These are phyloP conservation scores for Phylloporus gajari DNA, from an alignment of 1,284 basidiomycete species.

Conservation along the genomic window DNA sequence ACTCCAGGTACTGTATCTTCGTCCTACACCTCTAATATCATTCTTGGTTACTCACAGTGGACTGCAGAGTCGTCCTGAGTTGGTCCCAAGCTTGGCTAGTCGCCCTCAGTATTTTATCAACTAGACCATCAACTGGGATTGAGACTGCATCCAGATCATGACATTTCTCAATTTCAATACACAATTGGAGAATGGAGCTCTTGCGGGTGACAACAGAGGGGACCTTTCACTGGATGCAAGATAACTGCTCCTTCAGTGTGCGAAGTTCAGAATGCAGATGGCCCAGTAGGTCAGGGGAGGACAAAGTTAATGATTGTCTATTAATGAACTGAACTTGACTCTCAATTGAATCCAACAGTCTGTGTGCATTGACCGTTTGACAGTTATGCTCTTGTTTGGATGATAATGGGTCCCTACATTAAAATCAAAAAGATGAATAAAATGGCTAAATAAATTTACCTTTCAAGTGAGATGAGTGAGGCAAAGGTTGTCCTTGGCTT, in stretches of 20 bases:
- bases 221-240: not conserved
- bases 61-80: too few species aligned
- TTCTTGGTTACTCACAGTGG: too few species aligned
- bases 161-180: not conserved
- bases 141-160: not conserved
- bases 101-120: too few species aligned
- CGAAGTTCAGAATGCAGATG: not conserved
- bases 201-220: not conserved
- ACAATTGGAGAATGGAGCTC: not conserved
- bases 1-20: too few species aligned
- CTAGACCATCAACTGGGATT: not conserved
- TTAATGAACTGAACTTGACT: not conserved
- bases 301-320: not conserved
- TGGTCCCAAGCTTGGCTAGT: too few species aligned
- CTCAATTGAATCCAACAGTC: not conserved
- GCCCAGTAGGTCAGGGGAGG: not conserved
- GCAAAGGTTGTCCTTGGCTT: too few species aligned
- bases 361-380: not conserved
- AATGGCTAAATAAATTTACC: too few species aligned
- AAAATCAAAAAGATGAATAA: too few species aligned
- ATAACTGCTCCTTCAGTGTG: not conserved
- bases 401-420: not conserved
- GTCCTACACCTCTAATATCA: too few species aligned
- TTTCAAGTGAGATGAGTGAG: too few species aligned
- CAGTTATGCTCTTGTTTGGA: not conserved